Base-by-base conservation (phyloP, 257 asterid species). In the Solanum piurae region DNA sequence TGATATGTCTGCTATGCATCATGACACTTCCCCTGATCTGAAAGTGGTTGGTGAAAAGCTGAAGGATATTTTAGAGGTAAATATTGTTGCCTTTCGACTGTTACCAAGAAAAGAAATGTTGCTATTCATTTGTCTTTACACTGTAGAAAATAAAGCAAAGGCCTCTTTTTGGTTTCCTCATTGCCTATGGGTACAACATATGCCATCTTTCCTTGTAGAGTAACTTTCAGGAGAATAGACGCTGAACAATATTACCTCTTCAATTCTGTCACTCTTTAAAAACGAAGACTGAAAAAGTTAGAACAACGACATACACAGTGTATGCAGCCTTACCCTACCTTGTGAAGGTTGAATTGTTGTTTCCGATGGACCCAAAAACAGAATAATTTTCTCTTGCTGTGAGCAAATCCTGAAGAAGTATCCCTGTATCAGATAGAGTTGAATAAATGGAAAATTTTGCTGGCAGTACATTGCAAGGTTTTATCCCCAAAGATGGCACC, bases 1-100 rank as follows among this genome's bases (percentile, higher is more conserved):
- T 6, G 98, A 91, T 9, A 93, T 95, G 97, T 95, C 99, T 14
- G 98, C 98, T 27, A 95, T 96, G 95, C 99, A 96, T 90, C 98
- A 94, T 76, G 99, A 96, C 88, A 89, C 93, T 10, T 90, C 98
- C 11, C 46, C 96, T 38, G 98, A 96, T 91, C 92, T 96, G 88
- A 92, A 84, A 86, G 94, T 92, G 42, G 99, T 96, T 44, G 92
- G 93, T 36, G 89, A 90, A 29, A 94, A 92, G 91, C 88, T 96
- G 79, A 95, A 92, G 92, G 94, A 88, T 38, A 76, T 90, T 69
- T 88, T 95, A 60, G 97, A 94, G 97, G 98, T 95, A 93, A 33
- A 46, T n/a, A 86, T 49, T 84, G 29, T 69, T 62, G 27, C 75
- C 34, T 68, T 72, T 86, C 25, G 8, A 25, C 80, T 29, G 25